A percentile compares a stretch with the other conserved stretches of the same genome.
Evolutionary conservation across 495 filamentous ascomycete genomes (phyloP).

Genomic region (Neurospora sp.): DNA sequence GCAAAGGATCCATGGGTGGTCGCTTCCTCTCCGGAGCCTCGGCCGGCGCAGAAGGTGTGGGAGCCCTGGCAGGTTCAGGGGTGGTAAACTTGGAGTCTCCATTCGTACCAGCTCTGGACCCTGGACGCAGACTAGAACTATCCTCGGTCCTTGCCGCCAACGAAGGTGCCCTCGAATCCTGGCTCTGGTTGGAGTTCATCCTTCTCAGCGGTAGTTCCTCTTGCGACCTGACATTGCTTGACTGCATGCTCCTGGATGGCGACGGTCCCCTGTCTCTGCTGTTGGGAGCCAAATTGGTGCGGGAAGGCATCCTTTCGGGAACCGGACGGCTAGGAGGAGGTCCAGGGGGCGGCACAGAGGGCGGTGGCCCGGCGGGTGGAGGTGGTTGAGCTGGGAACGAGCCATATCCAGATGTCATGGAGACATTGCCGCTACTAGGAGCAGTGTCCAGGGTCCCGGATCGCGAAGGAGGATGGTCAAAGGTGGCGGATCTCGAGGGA

Average conservation of each 20-base stretch:
- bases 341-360: background rate
- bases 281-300: slow-evolving; percentile 25
- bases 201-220: slow-evolving; percentile 35
- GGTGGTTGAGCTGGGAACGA: background rate
- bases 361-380: slow-evolving; percentile 7
- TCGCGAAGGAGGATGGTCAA: slow-evolving; percentile 21
- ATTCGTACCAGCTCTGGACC: slow-evolving; percentile 32
- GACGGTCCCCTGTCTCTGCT: slow-evolving; percentile 22
- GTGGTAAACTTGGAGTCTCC: slow-evolving; percentile 24
- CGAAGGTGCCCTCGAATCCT: slow-evolving; percentile 43
- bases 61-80: slow-evolving; percentile 12
- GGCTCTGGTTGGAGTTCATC: slow-evolving; percentile 43
- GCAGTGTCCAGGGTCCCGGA: slow-evolving; percentile 21
- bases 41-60: slow-evolving; percentile 23
- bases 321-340: slow-evolving; percentile 1
- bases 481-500: slow-evolving; percentile 14
- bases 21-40: slow-evolving; percentile 41
- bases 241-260: slow-evolving; percentile 37
- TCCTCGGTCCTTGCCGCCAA: slow-evolving; percentile 38
- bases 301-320: slow-evolving; percentile 15
- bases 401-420: slow-evolving; percentile 19
- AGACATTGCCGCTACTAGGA: slow-evolving; percentile 16
- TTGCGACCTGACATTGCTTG: slow-evolving; percentile 23
- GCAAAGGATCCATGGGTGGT: slow-evolving; percentile 42
- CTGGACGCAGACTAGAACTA: slow-evolving; percentile 34